These are phyloP conservation scores for Globisporangium cylindrosporum DNA, from an alignment of 352 stramenopile species.

Conservation along the genomic window DNA sequence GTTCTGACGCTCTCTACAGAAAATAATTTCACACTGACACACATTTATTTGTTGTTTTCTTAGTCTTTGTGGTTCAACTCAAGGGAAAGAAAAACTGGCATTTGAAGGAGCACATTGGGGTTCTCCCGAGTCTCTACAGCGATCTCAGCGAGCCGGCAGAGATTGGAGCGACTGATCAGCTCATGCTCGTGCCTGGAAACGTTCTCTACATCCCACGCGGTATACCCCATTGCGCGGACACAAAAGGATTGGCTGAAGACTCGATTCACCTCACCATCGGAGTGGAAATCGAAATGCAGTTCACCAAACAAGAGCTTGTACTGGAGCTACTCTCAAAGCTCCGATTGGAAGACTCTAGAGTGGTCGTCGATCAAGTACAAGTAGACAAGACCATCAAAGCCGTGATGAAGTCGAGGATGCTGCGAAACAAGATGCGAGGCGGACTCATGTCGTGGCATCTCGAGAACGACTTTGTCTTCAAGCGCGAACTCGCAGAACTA, in stretches of 20 bases:
- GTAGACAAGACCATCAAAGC: neutral
- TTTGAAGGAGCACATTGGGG: conserved; percentile 14
- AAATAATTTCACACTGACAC: neutral
- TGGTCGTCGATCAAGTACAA: neutral
- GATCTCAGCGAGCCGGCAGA: conserved; percentile 3
- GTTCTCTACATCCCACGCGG: conserved; percentile 35
- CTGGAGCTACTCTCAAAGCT: conserved; percentile 2
- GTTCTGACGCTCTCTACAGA: neutral
- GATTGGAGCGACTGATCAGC: neutral
- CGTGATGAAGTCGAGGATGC: neutral
- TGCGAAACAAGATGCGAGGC: neutral
- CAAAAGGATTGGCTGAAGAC: conserved; percentile 19
- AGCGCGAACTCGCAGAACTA: neutral
- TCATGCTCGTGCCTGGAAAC: conserved; percentile 23
- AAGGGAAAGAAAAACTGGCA: conserved; percentile 32
- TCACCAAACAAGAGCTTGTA: conserved; percentile 19
- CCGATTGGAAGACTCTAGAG: neutral
- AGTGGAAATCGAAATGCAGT: conserved; percentile 26
- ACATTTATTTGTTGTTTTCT: neutral
- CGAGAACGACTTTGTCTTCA: conserved; percentile 1
- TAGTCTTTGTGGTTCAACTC: conserved; percentile 35
- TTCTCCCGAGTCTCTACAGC: conserved; percentile 25
- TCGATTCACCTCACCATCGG: conserved; percentile 38
- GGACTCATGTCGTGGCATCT: conserved; percentile 36
- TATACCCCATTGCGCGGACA: conserved; percentile 30